phyloP scores from a whole-genome alignment of 176 grass and related monocot species.

The Aegilops longissima region DNA sequence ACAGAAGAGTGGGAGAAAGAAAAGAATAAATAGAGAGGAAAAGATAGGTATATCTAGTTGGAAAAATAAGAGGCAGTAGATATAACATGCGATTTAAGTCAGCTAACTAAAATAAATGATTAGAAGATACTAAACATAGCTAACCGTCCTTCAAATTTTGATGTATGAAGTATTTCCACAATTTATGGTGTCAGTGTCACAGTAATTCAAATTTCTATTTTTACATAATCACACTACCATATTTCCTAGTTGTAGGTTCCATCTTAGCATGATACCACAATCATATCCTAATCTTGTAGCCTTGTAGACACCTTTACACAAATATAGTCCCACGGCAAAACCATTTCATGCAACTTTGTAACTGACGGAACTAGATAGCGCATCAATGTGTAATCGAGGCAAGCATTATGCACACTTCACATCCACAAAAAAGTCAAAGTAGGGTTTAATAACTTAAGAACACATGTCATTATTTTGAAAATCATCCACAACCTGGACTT shows the following conservation, averaged over 20 bases:
- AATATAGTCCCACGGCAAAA: neutral
- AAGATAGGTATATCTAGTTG: slow-evolving; percentile 39
- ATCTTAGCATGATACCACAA: neutral
- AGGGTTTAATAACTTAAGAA: neutral
- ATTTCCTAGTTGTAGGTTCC: slow-evolving; percentile 10
- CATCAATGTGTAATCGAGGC: neutral
- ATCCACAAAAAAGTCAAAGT: neutral
- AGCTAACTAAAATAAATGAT: slow-evolving; percentile 30
- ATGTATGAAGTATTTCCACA: slow-evolving; percentile 7
- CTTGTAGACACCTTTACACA: neutral
- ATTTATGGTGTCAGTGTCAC: neutral
- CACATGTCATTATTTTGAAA: neutral
- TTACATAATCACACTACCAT: neutral
- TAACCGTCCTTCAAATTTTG: slow-evolving; percentile 24
- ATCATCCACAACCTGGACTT: neutral
- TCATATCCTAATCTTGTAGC: neutral
- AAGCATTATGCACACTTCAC: neutral
- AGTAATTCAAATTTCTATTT: neutral
- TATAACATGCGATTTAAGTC: slow-evolving; percentile 40
- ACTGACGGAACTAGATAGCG: neutral
- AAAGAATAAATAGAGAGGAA: slow-evolving; percentile 69
- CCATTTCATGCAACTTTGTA: neutral
- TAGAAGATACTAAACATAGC: slow-evolving; percentile 31
- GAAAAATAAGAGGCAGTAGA: slow-evolving; percentile 50
- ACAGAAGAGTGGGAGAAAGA: slow-evolving; percentile 46